Conservation (phyloP, 2,329 filamentous ascomycete species). For the Ceratocystis diversiconidia region DNA sequence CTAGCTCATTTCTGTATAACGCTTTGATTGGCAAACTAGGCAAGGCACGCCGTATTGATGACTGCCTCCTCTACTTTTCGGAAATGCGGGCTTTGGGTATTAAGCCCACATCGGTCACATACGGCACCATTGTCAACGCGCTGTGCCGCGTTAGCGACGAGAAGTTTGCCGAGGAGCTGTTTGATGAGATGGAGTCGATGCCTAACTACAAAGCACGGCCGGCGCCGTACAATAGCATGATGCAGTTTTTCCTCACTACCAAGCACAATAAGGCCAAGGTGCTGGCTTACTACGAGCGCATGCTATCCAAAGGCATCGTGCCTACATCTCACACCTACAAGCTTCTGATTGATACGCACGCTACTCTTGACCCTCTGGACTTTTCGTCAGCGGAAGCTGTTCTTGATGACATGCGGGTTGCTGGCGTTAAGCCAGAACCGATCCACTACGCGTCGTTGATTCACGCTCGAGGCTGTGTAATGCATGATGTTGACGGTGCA, state of each 20-base stretch:
- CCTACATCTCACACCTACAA: constrained; percentile 97
- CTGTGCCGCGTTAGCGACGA: constrained; percentile 94
- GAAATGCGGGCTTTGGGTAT: constrained; percentile 92
- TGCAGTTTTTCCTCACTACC: constrained; percentile 97
- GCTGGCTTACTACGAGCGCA: constrained; percentile 84
- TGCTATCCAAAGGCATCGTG: constrained; percentile 72
- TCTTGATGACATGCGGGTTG: constrained; percentile 59
- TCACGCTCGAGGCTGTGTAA: constrained; percentile 85
- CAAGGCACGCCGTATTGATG: constrained; percentile 93
- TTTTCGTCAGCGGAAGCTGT: constrained; percentile 78
- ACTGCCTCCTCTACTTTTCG: constrained; percentile 94
- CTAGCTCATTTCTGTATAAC: constrained; percentile 95
- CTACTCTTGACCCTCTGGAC: constrained; percentile 80
- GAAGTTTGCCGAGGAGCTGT: constrained; percentile 92
- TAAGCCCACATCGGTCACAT: constrained; percentile 92
- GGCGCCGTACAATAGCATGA: constrained; percentile 97
- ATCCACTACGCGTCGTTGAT: constrained; percentile 94
- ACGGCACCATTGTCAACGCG: constrained; percentile 95
- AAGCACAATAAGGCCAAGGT: constrained; percentile 95
- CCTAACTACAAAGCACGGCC: constrained; percentile 97
- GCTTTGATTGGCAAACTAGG: constrained; percentile 95
- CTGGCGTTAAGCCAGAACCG: constrained; percentile 67
- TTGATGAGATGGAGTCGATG: constrained; percentile 98
- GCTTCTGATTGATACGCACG: constrained; percentile 87
- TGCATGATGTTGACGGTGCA: constrained; percentile 80